A percentile compares a stretch with the other conserved stretches of the same genome.
Conservation (phyloP, 2,329 filamentous ascomycete species). For the Chaetomium olivaceum region DNA sequence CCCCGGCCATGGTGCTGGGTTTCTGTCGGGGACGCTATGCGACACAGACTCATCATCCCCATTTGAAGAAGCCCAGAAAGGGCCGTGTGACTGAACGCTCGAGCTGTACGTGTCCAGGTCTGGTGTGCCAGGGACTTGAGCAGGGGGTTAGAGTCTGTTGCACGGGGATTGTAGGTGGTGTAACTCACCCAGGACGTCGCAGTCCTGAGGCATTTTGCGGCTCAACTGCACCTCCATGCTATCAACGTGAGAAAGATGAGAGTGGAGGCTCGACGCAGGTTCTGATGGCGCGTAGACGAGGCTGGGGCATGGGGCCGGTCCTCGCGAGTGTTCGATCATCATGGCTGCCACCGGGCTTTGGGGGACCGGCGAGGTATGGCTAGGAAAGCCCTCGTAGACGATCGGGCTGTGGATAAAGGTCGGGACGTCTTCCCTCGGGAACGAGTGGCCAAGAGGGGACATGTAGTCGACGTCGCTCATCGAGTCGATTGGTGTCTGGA, state of each 20-base stretch:
- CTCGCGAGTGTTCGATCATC: constrained; percentile 56
- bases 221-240: constrained; percentile 57
- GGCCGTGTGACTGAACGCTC: constrained; percentile 50
- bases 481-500: constrained; percentile 59
- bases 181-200: constrained; percentile 57
- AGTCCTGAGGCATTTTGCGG: constrained; percentile 56
- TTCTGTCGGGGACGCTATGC: constrained; percentile 44
- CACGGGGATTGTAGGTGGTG: constrained; percentile 37
- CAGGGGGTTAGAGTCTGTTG: constrained; percentile 32
- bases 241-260: constrained; percentile 52
- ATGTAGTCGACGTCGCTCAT: constrained; percentile 64
- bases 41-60: constrained; percentile 50
- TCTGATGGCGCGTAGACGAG: constrained; percentile 63
- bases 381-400: constrained; percentile 58
- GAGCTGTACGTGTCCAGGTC: constrained; percentile 56
- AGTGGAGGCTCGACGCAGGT: constrained; percentile 60
- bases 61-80: constrained; percentile 50
- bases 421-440: constrained; percentile 53
- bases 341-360: constrained; percentile 58
- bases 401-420: constrained; percentile 51
- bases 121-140: constrained; percentile 47
- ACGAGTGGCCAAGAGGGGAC: constrained; percentile 56
- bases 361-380: constrained; percentile 54
- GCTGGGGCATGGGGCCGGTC: constrained; percentile 61
- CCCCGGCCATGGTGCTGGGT: constrained; percentile 51